Base-by-base conservation (phyloP, 139 green algal species). In the Pleodorina starrii region DNA sequence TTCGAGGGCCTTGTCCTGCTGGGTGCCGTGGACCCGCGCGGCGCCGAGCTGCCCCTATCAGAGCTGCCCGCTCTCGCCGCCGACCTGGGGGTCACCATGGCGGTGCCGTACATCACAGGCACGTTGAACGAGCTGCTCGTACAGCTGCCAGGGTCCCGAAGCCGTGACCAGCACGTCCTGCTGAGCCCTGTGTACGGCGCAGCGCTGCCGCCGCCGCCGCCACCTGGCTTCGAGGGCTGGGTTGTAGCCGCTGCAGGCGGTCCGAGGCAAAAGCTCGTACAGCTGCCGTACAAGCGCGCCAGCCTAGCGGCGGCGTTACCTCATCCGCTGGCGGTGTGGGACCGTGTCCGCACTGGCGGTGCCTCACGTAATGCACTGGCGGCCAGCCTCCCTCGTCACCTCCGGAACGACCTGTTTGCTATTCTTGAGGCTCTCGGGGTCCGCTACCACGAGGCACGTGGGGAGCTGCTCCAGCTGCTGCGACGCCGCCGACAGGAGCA, bases 1-100 rank as follows among this genome's bases (percentile, higher is more conserved):
- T 92, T 90, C 82, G 90, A 92, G 42, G 90, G 76, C 1, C 78
- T 90, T 6, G 90, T 92, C 3, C 84, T 92, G 68, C 84, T 90
- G 40, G 85, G 19, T 10, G 90, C 85, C 35, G 69, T 86, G 5
- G 32, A 42, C 21, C 83, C 89, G 16, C 9, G 59, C 23, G 89
- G 89, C 40, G 23, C 0, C 6, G 84, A 88, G 75, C 51, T 92
- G 57, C 75, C 48, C 35, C 38, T 38, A 21, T 9, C 32, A 29
- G 29, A 27, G 40, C 44, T 71, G 42, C n/a, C 54, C 3, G 23
- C 48, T 16, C 46, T 92, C 43, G 89, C 83, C 59, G 40, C 12
- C 9, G 72, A 59, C 38, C 74, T 90, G 29, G 83, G 89, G 1
- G 76, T 92, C 0, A 46, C 76, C 11, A 50, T 88, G 68, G 73